Base-by-base conservation (phyloP, 805 yeast species). In the Yarrowia sp. region DNA sequence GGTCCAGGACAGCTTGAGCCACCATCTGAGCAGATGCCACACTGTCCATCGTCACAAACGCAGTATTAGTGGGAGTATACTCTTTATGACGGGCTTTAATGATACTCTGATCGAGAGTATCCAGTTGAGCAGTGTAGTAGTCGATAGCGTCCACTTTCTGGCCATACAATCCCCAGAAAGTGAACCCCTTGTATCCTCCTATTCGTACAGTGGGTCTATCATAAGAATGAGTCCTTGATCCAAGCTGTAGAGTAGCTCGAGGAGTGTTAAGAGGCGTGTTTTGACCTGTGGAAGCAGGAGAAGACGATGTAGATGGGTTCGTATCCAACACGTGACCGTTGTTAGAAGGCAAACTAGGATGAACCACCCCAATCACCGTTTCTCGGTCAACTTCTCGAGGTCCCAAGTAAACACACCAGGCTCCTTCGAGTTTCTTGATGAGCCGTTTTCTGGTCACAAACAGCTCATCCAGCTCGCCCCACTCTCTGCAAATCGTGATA, bases 21-120 rank as follows among this genome's bases (percentile, higher is more conserved):
- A 95, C 87, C 90, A 92, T 88, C 74, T 93, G 99, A 1, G 98
- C 98, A 69, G 92, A 87, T 0, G 97, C 96, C 3, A 92, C 98
- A 0, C 95, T 84, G 68, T 90, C 93, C 97, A 93, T 89, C 0
- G 98, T 95, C 8, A 93, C 85, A 75, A 93, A 93, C 0, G 98
- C 98, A 0, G 93, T 88, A 33, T 96, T 91, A 0, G 96, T 90
- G 0, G 97, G 88, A 0, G 90, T 85, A 71, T 86, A 90, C 68
- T 88, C 88, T 61, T 86, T 80, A 1, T 77, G 78, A 64, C 97
- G 81, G 1, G 93, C 89, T 32, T 80, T 77, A 6, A 73, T 51
- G 55, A 93, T 92, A 69, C 87, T 87, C 62, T 81, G 83, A 71
- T 93, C 98, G 13, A 92, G 75, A 3, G 81, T 81, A 28, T 84